Percentiles rank a stretch among this genome's conserved stretches.
Conservation (phyloP, 2,329 filamentous ascomycete species). For the Mycosphaerelloides madeirae region DNA sequence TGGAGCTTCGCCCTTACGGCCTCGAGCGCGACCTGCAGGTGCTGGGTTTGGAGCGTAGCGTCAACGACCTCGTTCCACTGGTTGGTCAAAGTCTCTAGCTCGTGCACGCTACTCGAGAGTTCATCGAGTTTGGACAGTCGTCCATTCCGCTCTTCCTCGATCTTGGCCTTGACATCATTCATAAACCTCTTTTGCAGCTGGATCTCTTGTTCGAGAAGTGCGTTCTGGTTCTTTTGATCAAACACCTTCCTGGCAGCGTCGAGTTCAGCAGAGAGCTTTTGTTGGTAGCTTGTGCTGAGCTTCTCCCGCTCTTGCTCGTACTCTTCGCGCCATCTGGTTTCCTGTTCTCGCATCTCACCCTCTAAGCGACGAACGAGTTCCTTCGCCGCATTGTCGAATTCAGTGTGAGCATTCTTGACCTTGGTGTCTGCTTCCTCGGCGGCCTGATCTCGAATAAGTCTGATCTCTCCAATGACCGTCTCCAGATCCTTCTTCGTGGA, state of each 20-base stretch:
- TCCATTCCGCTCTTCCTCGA: conserved; percentile 83
- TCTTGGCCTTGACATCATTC: conserved; percentile 68
- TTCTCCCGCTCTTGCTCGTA: conserved; percentile 83
- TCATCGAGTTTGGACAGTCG: conserved; percentile 81
- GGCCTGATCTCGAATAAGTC: conserved; percentile 63
- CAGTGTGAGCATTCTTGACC: conserved; percentile 64
- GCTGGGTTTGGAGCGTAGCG: conserved; percentile 85
- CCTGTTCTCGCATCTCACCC: conserved; percentile 72
- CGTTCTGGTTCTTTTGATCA: conserved; percentile 77
- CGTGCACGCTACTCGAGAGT: conserved; percentile 69
- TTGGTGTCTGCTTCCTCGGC: conserved; percentile 69
- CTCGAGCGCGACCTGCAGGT: conserved; percentile 92
- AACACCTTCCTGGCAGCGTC: conserved; percentile 74
- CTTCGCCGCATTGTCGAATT: conserved; percentile 82
- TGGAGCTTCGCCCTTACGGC: conserved; percentile 81
- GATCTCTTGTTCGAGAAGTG: conserved; percentile 85
- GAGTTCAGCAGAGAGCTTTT: conserved; percentile 72
- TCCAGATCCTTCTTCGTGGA: conserved; percentile 81
- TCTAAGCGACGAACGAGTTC: conserved; percentile 88
- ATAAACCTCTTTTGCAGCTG: conserved; percentile 81
- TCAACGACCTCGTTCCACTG: conserved; percentile 92
- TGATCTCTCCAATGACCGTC: conserved; percentile 74
- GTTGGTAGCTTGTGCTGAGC: conserved; percentile 71
- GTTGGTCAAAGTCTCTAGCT: conserved; percentile 80
- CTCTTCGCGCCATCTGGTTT: conserved; percentile 77